Evolutionary conservation across 352 stramenopile species (phyloP).

Genomic region (Achlya hypogyna): DNA sequence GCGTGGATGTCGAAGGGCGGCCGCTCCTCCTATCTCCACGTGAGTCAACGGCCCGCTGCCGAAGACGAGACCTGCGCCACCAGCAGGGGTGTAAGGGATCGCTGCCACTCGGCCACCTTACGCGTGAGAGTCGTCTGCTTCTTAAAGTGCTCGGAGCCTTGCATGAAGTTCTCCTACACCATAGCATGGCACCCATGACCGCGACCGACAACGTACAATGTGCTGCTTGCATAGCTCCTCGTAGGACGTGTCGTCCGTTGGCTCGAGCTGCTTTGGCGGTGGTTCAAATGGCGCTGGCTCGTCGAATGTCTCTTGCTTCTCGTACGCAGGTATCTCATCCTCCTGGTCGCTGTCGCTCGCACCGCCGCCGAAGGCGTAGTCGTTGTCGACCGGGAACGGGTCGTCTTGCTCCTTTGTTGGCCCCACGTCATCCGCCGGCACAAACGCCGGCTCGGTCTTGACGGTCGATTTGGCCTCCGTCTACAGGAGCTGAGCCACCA

Average conservation of each 20-base stretch:
- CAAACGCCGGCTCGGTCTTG: conserved; percentile 53
- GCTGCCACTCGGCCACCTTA: conserved; percentile 8
- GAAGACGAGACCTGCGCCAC: background rate
- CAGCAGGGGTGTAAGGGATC: background rate
- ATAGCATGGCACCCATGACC: background rate
- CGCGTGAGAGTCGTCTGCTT: background rate
- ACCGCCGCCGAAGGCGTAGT: conserved; percentile 17
- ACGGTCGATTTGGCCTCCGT: conserved; percentile 49
- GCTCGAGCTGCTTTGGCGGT: background rate
- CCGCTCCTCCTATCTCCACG: background rate
- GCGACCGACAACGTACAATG: conserved; percentile 15
- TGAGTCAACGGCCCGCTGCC: background rate
- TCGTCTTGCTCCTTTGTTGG: conserved; percentile 36
- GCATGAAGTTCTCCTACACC: conserved; percentile 18
- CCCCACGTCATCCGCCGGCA: conserved; percentile 32
- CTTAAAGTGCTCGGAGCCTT: conserved; percentile 11
- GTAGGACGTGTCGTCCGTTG: background rate
- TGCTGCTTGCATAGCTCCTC: conserved; percentile 18
- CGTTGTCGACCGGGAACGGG: conserved; percentile 38
- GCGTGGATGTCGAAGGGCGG: conserved; percentile 16
- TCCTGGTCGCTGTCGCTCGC: conserved; percentile 24
- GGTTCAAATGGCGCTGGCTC: background rate
- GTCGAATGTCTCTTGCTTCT: conserved; percentile 3
- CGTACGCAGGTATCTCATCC: conserved; percentile 28
- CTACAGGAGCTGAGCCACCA: conserved; percentile 22